These are phyloP conservation scores for Podospora tetraspora DNA, from an alignment of 495 filamentous ascomycete genomes.

Conservation along the genomic window DNA sequence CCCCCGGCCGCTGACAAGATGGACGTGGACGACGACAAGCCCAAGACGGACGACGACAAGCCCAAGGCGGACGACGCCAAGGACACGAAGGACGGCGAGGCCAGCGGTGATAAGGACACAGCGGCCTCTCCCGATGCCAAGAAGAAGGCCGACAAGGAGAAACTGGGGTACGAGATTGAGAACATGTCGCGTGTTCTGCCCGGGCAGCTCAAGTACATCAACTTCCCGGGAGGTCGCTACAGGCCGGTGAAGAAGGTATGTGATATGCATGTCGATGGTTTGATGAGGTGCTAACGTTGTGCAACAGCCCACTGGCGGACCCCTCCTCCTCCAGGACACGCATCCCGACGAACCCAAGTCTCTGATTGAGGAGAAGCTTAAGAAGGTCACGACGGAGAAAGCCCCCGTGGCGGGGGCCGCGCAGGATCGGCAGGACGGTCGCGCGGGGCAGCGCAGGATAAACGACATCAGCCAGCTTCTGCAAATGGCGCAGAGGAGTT, in stretches of 20 bases:
- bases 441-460: constrained; percentile 12
- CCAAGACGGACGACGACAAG: constrained; percentile 60
- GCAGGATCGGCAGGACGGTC: constrained; percentile 11
- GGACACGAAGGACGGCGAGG: constrained; percentile 52
- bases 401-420: constrained; percentile 42
- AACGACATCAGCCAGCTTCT: constrained; percentile 36
- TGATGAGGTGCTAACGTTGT: constrained; percentile 37
- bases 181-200: constrained; percentile 96
- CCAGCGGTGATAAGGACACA: constrained; percentile 51
- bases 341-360: constrained; percentile 70
- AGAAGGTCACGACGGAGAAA: constrained; percentile 66
- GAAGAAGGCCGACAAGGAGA: constrained; percentile 93
- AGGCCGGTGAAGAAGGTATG: constrained; percentile 92
- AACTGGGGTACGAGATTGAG: constrained; percentile 89
- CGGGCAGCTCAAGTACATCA: constrained; percentile 90
- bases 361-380: constrained; percentile 79
- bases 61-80: constrained; percentile 59
- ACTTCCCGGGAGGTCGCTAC: constrained; percentile 79
- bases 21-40: constrained; percentile 72
- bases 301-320: constrained; percentile 80
- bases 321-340: constrained; percentile 84
- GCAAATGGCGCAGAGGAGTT: constrained; percentile 17
- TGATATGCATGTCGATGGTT: constrained; percentile 14
- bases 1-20: constrained; percentile 65
- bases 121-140: constrained; percentile 47